These are phyloP conservation scores for Stagonosporopsis tanaceti DNA, from an alignment of 2,329 filamentous ascomycete species.

Conservation along the genomic window DNA sequence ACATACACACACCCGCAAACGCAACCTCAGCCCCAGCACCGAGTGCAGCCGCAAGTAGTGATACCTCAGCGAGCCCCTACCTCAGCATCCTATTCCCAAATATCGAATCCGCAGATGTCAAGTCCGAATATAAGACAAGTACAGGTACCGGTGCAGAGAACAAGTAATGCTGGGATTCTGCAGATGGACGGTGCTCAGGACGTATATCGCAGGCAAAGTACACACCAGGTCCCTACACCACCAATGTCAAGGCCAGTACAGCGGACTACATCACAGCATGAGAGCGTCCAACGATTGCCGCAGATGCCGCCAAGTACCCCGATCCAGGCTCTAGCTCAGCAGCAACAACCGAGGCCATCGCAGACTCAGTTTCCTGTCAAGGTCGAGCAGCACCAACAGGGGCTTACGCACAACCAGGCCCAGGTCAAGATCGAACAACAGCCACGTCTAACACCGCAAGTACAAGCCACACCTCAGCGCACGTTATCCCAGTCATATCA, in stretches of 20 bases:
- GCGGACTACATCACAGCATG: constrained; percentile 49
- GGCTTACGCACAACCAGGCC: not conserved
- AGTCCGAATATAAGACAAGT: constrained; percentile 38
- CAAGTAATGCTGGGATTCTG: constrained; percentile 23
- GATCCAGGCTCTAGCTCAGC: constrained; percentile 16
- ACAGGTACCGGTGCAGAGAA: constrained; percentile 37
- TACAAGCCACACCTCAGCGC: constrained; percentile 14
- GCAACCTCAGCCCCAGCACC: not conserved
- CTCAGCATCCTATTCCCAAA: constrained; percentile 34
- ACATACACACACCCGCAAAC: constrained; percentile 30
- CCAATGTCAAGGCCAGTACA: constrained; percentile 49
- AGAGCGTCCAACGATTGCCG: constrained; percentile 39
- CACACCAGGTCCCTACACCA: constrained; percentile 28
- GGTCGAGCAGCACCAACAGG: not conserved
- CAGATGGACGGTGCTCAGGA: constrained; percentile 29
- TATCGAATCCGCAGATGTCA: constrained; percentile 37
- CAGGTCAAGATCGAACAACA: constrained; percentile 8
- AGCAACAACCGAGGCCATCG: constrained; percentile 20
- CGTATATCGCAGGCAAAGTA: constrained; percentile 25
- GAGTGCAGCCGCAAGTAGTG: constrained; percentile 38
- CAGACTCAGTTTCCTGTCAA: not conserved
- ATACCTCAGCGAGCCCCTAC: constrained; percentile 35
- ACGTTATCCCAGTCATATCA: constrained; percentile 26
- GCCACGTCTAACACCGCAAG: not conserved
- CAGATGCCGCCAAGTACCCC: constrained; percentile 40